Evolutionary conservation across 495 filamentous ascomycete species (phyloP), one percentile per base, ranked within the genome.

Genomic region (Penicillium cinerascens): DNA sequence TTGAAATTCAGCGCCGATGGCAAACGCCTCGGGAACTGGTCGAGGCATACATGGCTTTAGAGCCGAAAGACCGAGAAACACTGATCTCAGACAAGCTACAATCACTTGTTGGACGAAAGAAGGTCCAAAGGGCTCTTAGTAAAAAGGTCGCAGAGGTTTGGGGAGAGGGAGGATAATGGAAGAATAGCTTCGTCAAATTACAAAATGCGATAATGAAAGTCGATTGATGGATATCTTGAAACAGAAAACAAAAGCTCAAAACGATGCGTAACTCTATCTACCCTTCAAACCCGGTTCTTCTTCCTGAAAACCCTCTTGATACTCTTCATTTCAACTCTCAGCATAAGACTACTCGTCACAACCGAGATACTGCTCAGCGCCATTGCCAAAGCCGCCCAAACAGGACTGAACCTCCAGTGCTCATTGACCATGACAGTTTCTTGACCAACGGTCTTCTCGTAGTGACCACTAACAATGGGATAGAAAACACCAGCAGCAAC

Each of bases 331-430:
- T 71, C 61, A 57, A 74, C 76, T 57, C 81, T 80, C 65, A 92
- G 66, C n/a, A 82, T 75, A 50, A 89, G 68, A 67, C 84, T 88
- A 57, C 87, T 91, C 52, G 74, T 60, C 42, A 92, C 84, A 18
- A 95, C 91, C 50, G 87, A 89, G 47, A 95, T 80, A 69, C 85
- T 89, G 62, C 88, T 92, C 63, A 87, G 54, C 25, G 91, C 91
- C 91, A 96, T 96, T 1, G 91, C 91, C 54, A 92, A 66, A 35
- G 82, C 84, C 11, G 89, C 90, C 89, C 89, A 95, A 8, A 89
- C 89, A 0, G 90, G 91, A 59, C 87, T 84, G 27, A 95, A 63
- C 39, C 84, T 67, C 69, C 71, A 74, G 33, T 76, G 73, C 42
- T 61, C 63, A 56, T 69, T 50, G 17, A 68, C 58, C 20, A 52